These are phyloP conservation scores for Chaetomium sp. DNA, from an alignment of 2,329 filamentous ascomycete species.

Conservation along the genomic window DNA sequence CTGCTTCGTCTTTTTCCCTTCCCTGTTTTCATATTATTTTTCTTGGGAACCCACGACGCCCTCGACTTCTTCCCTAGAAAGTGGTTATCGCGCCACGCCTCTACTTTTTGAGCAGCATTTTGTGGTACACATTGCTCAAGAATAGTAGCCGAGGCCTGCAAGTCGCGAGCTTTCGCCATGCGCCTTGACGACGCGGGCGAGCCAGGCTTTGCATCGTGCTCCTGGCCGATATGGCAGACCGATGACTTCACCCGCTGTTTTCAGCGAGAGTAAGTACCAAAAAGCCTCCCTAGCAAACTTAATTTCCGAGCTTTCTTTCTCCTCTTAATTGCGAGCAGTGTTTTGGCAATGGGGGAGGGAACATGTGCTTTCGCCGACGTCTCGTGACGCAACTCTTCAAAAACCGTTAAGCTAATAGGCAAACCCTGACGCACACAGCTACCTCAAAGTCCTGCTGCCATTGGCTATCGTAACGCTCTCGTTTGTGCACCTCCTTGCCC, in stretches of 20 bases:
- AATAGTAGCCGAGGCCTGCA: neutral
- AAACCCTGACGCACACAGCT: slow-evolving; percentile 43
- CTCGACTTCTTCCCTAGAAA: neutral
- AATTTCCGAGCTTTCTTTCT: too few relatives aligned
- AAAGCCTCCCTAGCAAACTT: neutral
- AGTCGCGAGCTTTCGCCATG: slow-evolving; percentile 1
- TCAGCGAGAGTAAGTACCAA: slow-evolving; percentile 55
- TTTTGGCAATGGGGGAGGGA: too few relatives aligned
- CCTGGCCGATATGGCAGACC: slow-evolving; percentile 53
- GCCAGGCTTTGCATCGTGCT: slow-evolving; percentile 48
- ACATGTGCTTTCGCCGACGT: neutral
- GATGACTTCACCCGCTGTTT: slow-evolving; percentile 61
- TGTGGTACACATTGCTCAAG: neutral
- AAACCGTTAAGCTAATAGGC: slow-evolving; percentile 5
- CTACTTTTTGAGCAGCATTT: neutral
- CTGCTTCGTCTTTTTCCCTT: neutral
- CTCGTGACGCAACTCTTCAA: neutral
- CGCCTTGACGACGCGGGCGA: slow-evolving; percentile 20
- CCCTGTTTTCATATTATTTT: neutral
- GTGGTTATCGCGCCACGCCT: too few relatives aligned
- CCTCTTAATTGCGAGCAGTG: too few relatives aligned
- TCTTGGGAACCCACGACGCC: neutral
- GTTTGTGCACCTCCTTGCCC: slow-evolving; percentile 56
- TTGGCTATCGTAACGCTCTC: slow-evolving; percentile 65
- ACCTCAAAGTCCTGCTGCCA: slow-evolving; percentile 74